Base-by-base conservation (phyloP, 1,284 basidiomycete species). In the Phlebopus sp. region DNA sequence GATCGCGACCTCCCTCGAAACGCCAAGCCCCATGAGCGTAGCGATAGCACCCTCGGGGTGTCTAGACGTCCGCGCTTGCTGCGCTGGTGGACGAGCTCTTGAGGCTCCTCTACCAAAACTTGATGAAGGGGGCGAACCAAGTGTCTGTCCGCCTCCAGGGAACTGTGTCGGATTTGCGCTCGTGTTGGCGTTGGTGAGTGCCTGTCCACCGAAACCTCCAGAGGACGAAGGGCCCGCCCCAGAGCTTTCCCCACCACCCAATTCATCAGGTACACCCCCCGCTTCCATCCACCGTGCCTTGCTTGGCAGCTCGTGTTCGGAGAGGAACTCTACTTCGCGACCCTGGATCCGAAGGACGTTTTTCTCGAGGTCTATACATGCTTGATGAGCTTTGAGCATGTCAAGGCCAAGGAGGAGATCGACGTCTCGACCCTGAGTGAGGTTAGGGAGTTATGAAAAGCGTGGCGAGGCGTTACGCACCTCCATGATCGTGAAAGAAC, bases 321-420 rank as follows among this genome's bases (percentile, higher is more conserved):
- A 71, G 9, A 99, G 73, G 76, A 99, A 99, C 8, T 74, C 69
- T 7, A 99, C 86, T 66, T 93, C 88, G 21, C 87, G 79, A 3
- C 83, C 87, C 69, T 93, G 86, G 50, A 99, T 96, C 23, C 94
- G 78, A 14, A 99, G 79, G 10, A 89, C 88, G 59, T 88, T 84
- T 67, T 92, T 91, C 51, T 84, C 77, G 21, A 99, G 80, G 68
- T 99, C 97, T 63, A 99, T 97, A 59, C 84, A 89, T 8, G 94
- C 95, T 66, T 97, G 94, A 64, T 97, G 92, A 1, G 94, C 88
- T 69, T 96, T 98, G 47, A 99, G 82, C 97, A 99, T 99, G 74
- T 99, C 96, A 15, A 99, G 77, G 4, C 96, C 97, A 45, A 99
- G 90, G 2, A 99, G 76, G 17, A 99, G 81, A 59, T 99, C 96